Conservation (phyloP, 2,329 filamentous ascomycete genomes). For the Diaporthe batatas region DNA sequence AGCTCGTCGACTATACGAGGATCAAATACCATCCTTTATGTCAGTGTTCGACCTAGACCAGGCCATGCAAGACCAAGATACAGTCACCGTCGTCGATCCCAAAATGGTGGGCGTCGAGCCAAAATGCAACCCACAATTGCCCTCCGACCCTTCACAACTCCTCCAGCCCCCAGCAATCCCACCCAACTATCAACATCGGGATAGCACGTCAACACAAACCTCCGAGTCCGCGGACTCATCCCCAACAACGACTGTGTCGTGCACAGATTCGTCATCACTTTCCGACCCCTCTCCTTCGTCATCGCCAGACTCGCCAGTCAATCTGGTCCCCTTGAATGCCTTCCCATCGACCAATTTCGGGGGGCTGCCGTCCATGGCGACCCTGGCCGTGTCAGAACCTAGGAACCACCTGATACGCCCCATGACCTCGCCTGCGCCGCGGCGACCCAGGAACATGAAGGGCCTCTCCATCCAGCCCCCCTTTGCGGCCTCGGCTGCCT, state of each 20-base stretch:
- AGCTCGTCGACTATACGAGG: constrained; percentile 73
- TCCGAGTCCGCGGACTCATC: constrained; percentile 94
- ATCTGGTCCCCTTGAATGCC: constrained; percentile 77
- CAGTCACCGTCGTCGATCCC: constrained; percentile 67
- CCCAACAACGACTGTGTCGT: constrained; percentile 93
- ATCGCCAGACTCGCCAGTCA: constrained; percentile 89
- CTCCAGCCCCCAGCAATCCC: constrained; percentile 57
- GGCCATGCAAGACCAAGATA: constrained; percentile 64
- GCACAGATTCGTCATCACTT: constrained; percentile 89
- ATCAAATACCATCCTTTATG: constrained; percentile 82
- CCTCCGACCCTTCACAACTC: constrained; percentile 50
- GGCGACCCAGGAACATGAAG: constrained; percentile 86
- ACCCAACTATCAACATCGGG: constrained; percentile 76
- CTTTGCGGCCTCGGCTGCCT: constrained; percentile 59
- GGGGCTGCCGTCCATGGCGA: constrained; percentile 60
- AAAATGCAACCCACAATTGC: constrained; percentile 52
- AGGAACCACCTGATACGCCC: constrained; percentile 62
- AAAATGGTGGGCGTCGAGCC: constrained; percentile 65
- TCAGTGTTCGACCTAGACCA: constrained; percentile 77
- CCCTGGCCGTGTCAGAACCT: constrained; percentile 60
- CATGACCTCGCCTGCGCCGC: constrained; percentile 77
- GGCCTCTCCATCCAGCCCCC: constrained; percentile 83
- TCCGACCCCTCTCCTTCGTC: constrained; percentile 93
- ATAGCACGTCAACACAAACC: constrained; percentile 82
- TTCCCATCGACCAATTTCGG: constrained; percentile 74